phyloP scores from a whole-genome alignment of 768 basidiomycete genomes.

The Leucocoprinus leucothites region DNA sequence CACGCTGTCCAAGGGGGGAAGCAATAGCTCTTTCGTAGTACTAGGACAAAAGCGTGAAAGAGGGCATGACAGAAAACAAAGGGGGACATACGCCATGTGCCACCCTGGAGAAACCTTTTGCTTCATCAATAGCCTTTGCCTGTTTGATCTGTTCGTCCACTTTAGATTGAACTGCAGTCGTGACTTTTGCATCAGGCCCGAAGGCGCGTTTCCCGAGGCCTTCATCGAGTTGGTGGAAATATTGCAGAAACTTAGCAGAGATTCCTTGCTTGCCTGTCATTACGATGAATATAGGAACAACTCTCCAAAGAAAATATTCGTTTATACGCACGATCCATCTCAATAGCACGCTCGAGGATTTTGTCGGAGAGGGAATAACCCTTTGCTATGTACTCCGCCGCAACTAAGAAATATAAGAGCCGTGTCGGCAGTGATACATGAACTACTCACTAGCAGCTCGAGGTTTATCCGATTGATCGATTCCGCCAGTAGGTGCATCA shows the following conservation, averaged over 20 bases:
- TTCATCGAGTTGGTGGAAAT: conserved; percentile 71
- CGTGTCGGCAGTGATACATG: not conserved
- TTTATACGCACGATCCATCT: conserved; percentile 60
- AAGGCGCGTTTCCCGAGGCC: conserved; percentile 66
- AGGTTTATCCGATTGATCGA: conserved; percentile 91
- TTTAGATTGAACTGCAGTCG: conserved; percentile 65
- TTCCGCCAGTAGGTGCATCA: conserved; percentile 25
- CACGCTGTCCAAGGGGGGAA: conserved; percentile 77
- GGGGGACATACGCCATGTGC: conserved; percentile 68
- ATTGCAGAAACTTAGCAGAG: conserved; percentile 77
- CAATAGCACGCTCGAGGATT: conserved; percentile 76
- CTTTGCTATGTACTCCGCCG: conserved; percentile 90
- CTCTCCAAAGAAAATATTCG: not conserved
- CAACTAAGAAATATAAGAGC: conserved; percentile 44
- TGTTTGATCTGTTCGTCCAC: conserved; percentile 64
- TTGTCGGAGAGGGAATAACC: conserved; percentile 82
- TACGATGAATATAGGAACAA: not conserved
- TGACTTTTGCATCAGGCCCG: conserved; percentile 80
- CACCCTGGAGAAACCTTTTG: conserved; percentile 69
- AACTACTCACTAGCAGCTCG: conserved; percentile 66
- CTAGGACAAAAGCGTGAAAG: conserved; percentile 29
- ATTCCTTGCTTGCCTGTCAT: conserved; percentile 77
- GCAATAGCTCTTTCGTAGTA: conserved; percentile 76
- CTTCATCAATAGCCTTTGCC: conserved; percentile 74
- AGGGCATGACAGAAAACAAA: no score